Evolutionary conservation across 177 flowering plant genomes (phyloP), one percentile per base, ranked within the genome.

Genomic region (Telopea speciosissima): DNA sequence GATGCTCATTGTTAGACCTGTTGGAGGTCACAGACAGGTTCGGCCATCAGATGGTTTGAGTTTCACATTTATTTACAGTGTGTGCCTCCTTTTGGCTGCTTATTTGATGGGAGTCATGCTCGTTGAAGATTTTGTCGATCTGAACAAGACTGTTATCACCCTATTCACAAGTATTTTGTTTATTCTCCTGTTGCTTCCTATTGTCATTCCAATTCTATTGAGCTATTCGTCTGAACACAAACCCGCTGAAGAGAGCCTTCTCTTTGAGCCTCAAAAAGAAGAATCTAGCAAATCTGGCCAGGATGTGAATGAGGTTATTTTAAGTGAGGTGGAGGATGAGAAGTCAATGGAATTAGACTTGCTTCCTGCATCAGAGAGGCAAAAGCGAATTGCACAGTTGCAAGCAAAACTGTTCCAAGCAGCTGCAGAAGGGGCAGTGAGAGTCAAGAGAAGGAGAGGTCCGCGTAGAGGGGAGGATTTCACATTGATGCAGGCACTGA

Each of bases 1-100:
- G 16, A 87, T 88, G 88, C 83, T 85, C 79, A 44, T 85, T 24
- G 74, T 87, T 24, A 73, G 87, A 74, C 83, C 83, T 40, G 82
- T 82, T 24, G 79, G 78, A 58, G 88, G 89, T 26, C 85, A 86
- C 70, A 79, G 59, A 71, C 87, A 85, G 77, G 69, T 68, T 16
- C 63, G 86, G 63, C 69, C 80, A 3, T 79, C 83, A 17, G 90
- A 86, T 69, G 31, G 52, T 67, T 22, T 75, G 16, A 81, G 87
- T 70, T 86, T 88, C 76, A 44, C 45, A 24, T 76, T 81, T 52
- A 71, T 68, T 3, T 84, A 81, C 49, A 56, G 75, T 23, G 66
- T 82, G 52, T 86, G 89, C 81, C 78, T 86, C 19, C 12, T 84
- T 19, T 68, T 86, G 65, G 89, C 87, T 7, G 83, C 83, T 25